Evolutionary conservation across 2,329 filamentous ascomycete species (phyloP).

Genomic region (Fusarium sp.): DNA sequence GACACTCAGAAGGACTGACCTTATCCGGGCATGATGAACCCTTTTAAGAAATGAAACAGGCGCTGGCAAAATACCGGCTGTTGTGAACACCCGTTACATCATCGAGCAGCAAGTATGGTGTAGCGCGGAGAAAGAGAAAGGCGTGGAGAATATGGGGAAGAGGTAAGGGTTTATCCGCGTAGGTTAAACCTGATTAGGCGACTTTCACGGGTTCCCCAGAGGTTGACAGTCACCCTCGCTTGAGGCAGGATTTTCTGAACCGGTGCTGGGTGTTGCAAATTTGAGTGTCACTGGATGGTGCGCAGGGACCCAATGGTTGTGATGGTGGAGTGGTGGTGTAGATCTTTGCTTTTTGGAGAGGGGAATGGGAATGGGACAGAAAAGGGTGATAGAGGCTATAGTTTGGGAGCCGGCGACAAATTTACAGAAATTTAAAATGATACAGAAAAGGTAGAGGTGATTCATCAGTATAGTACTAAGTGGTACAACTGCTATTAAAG

Average conservation of each 20-base stretch:
- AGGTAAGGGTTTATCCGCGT: conserved; percentile 4
- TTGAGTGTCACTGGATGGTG: conserved; percentile 10
- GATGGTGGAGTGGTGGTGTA: neutral
- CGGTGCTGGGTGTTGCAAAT: conserved; percentile 7
- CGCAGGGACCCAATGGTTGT: neutral
- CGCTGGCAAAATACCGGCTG: neutral
- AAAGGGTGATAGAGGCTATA: neutral
- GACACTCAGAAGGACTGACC: neutral
- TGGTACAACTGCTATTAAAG: too few relatives aligned
- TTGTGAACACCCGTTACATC: conserved; percentile 15
- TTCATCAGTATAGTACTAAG: too few relatives aligned
- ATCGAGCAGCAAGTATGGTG: neutral
- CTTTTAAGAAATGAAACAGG: neutral
- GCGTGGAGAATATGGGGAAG: conserved; percentile 29
- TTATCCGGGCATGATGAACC: neutral
- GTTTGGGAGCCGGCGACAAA: neutral
- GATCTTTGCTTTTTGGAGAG: conserved; percentile 17
- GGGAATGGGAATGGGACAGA: neutral
- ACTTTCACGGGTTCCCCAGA: neutral
- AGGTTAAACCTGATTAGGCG: neutral
- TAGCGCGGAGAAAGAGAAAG: conserved; percentile 18
- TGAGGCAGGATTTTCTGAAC: neutral
- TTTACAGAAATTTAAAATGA: too few relatives aligned
- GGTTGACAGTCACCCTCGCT: conserved; percentile 23
- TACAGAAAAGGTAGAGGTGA: too few relatives aligned